Percentiles rank a stretch among this genome's conserved stretches.
Conservation (phyloP, 2,329 filamentous ascomycete genomes). For the Dothistroma pini region DNA sequence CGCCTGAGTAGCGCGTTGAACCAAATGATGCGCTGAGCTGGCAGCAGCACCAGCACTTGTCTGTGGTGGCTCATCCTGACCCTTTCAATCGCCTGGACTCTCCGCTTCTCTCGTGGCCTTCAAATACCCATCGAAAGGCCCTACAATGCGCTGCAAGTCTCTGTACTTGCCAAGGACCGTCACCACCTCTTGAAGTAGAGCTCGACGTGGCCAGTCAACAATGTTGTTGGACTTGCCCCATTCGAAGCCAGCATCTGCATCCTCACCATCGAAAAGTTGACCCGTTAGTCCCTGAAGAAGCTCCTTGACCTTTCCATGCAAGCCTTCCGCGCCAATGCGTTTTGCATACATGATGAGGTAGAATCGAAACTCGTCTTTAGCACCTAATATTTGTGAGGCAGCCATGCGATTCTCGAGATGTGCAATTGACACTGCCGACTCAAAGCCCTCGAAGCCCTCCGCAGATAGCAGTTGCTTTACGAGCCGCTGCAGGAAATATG, state of each 20-base stretch:
- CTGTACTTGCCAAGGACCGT: slow-evolving; percentile 97
- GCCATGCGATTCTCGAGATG: slow-evolving; percentile 94
- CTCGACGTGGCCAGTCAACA: slow-evolving; percentile 86
- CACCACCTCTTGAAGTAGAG: slow-evolving; percentile 85
- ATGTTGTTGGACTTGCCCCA: slow-evolving; percentile 63
- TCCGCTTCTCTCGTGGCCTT: background rate
- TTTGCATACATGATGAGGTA: slow-evolving; percentile 99
- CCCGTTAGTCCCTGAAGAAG: slow-evolving; percentile 78
- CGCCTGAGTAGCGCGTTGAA: background rate
- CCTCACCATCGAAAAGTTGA: slow-evolving; percentile 60
- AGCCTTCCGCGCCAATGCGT: slow-evolving; percentile 83
- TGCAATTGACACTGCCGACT: slow-evolving; percentile 85
- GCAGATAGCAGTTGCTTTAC: slow-evolving; percentile 84
- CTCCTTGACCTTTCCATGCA: slow-evolving; percentile 88
- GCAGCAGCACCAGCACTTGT: background rate
- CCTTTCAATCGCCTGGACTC: background rate
- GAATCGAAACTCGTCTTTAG: slow-evolving; percentile 86
- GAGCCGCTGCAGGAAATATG: slow-evolving; percentile 84
- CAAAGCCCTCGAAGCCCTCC: slow-evolving; percentile 89
- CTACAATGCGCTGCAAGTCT: slow-evolving; percentile 88
- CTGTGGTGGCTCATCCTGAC: background rate
- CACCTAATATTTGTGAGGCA: slow-evolving; percentile 76
- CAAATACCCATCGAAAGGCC: slow-evolving; percentile 51
- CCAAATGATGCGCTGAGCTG: background rate
- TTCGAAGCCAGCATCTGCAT: slow-evolving; percentile 59